Evolutionary conservation across 1,284 basidiomycete genomes (phyloP), one percentile per base, ranked within the genome.

Genomic region (Microbotryum silenes-acaulis): DNA sequence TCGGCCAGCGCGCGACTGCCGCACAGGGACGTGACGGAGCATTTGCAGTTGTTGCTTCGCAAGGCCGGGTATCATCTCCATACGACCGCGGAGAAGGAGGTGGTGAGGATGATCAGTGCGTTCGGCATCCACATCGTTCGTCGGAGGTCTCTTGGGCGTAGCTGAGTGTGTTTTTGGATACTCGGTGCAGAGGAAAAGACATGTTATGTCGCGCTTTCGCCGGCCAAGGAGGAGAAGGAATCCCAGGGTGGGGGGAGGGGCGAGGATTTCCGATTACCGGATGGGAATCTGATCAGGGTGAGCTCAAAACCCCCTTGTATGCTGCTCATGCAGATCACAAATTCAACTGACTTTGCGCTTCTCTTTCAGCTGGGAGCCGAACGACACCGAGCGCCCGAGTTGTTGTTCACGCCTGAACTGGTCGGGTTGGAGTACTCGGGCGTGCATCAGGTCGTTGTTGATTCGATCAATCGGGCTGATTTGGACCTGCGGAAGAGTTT

Each of bases 391-490:
- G 94, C 96, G 4, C 92, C 96, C 44, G 96, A 99, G 75, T 93
- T 98, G 64, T 78, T 99, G 54, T 99, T 99, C 80, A 96, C 96
- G 75, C 96, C 96, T 21, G 94, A 98, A 74, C 78, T 98, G 51
- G 87, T 98, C 65, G 96, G 96, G 5, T 86, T 90, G 70, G 96
- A 99, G 75, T 94, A 96, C 74, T 87, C 90, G 25, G 96, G 96
- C 52, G 91, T 97, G 21, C 96, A 97, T 75, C 94, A 98, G 77
- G 75, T 79, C 33, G 84, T 92, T 20, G 87, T 91, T 20, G 88
- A 91, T 75, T 89, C 89, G 6, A 91, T 92, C 72, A 87, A 78
- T 67, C 73, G 78, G 33, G 77, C 79, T 20, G 81, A 82, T 68
- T 71, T 82, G 29, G 96, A 99, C 78, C 81, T 99, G 66, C 82